Evolutionary conservation across 2,329 filamentous ascomycete genomes (phyloP), one percentile per base, ranked within the genome.

Genomic region (Exophiala sp.): DNA sequence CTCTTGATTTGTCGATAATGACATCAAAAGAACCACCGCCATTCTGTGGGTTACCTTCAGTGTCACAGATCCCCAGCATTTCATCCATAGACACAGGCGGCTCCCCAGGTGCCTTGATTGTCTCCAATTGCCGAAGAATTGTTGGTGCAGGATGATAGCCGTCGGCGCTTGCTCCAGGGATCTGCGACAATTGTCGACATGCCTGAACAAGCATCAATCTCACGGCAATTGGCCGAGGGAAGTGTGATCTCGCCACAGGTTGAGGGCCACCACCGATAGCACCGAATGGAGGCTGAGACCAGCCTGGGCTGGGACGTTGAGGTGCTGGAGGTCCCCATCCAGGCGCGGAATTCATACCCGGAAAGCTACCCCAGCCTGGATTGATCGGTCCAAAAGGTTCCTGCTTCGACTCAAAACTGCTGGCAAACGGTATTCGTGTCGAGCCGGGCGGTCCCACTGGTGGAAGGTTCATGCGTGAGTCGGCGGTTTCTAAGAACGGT

Each of bases 21-120:
- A 88, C 78, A 33, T 88, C 84, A 66, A 99, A 95, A 21, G 81
- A 86, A n/a, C 94, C 94, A 41, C 92, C 92, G 42, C 94, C 94
- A 65, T 97, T 97, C 55, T 86, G 83, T 2, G 76, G 68, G 64
- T 87, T 95, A 53, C 94, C 94, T 68, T 96, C 89, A 0, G 92
- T 96, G 65, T 97, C 92, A 69, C 89, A 94, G 54, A 95, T 86
- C 53, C 88, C 84, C 36, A 92, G 78, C 63, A 97, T 78, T 65
- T 96, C 91, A 21, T 77, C 78, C 65, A 76, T 83, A 69, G 60
- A 77, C 69, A 76, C 83, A 63, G 75, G 67, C 21, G 78, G 71
- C 54, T 86, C 81, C 50, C 77, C 77, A n/a, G 80, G 72, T 33
- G 75, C 74, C 50, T 85, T 83, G 29, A 88, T 77, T 50, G 82